These are phyloP conservation scores for Erigeron canadensis DNA, from an alignment of 129 eudicot species.

Conservation along the genomic window DNA sequence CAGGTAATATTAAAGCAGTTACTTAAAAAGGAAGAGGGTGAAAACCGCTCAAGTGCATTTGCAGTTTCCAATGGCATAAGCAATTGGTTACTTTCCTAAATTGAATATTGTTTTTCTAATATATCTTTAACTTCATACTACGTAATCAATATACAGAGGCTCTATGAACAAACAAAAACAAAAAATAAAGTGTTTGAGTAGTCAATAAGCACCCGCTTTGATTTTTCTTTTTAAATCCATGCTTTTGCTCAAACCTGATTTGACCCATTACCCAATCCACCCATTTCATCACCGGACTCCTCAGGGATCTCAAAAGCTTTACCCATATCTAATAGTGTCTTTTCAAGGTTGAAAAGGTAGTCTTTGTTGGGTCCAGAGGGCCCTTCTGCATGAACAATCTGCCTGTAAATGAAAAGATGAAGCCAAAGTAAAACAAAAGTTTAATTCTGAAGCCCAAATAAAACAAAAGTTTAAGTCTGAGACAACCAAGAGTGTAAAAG, in stretches of 20 bases:
- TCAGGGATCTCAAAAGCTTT: background rate
- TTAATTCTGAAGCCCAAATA: background rate
- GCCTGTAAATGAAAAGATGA: conserved; percentile 47
- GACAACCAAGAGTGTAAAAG: background rate
- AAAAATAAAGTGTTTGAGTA: background rate
- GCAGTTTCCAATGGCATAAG: background rate
- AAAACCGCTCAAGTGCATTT: background rate
- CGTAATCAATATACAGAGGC: background rate
- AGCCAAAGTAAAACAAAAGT: background rate
- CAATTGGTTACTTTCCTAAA: background rate
- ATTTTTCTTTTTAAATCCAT: background rate
- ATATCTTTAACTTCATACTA: background rate
- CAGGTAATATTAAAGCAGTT: background rate
- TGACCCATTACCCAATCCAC: background rate
- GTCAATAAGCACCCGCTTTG: background rate
- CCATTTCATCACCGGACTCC: background rate
- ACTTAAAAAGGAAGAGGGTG: background rate
- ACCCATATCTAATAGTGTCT: conserved; percentile 71
- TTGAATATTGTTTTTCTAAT: background rate
- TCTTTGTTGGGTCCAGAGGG: conserved; percentile 98
- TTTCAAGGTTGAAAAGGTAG: conserved; percentile 90
- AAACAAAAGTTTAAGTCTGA: background rate
- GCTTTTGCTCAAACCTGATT: background rate
- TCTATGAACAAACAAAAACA: background rate
- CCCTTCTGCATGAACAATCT: conserved; percentile 80